Evolutionary conservation across 140 eudicot species (phyloP).

Genomic region (Ambrosia hybrid): DNA sequence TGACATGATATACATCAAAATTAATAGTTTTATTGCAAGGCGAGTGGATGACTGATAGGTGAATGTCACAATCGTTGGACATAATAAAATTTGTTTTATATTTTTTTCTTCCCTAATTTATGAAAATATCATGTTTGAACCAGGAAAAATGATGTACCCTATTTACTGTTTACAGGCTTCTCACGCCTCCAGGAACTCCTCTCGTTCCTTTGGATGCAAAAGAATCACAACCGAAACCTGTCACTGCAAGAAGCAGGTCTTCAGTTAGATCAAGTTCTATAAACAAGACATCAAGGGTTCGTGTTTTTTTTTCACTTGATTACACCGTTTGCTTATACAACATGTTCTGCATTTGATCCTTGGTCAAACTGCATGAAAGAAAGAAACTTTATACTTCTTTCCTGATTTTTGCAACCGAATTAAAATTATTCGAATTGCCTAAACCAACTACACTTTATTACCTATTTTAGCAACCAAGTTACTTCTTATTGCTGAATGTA

Average conservation of each 20-base stretch:
- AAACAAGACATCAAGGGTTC: slow-evolving; percentile 79
- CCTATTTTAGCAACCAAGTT: slow-evolving; percentile 6
- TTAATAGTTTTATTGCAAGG: neutral
- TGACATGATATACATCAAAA: neutral
- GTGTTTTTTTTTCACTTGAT: slow-evolving; percentile 12
- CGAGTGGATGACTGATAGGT: no score
- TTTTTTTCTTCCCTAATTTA: neutral
- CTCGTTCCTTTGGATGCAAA: slow-evolving; percentile 64
- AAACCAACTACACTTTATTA: slow-evolving; percentile 1
- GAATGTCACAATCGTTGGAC: no score
- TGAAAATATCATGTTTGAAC: no score
- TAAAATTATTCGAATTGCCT: neutral
- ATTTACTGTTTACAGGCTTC: slow-evolving; percentile 66
- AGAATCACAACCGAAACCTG: slow-evolving; percentile 59
- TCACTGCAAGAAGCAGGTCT: slow-evolving; percentile 66
- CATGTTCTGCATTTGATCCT: slow-evolving; percentile 19
- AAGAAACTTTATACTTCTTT: neutral
- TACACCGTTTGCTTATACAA: slow-evolving; percentile 3
- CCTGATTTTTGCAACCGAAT: neutral
- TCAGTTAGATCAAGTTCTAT: slow-evolving; percentile 67
- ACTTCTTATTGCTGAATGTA: neutral
- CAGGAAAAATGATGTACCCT: neutral
- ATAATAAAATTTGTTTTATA: neutral
- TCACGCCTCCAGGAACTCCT: slow-evolving; percentile 99
- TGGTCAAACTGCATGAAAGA: neutral